A percentile compares a stretch with the other conserved stretches of the same genome.
These are phyloP conservation scores for Leccinum obscurum DNA, from an alignment of 768 basidiomycete genomes.

Conservation along the genomic window DNA sequence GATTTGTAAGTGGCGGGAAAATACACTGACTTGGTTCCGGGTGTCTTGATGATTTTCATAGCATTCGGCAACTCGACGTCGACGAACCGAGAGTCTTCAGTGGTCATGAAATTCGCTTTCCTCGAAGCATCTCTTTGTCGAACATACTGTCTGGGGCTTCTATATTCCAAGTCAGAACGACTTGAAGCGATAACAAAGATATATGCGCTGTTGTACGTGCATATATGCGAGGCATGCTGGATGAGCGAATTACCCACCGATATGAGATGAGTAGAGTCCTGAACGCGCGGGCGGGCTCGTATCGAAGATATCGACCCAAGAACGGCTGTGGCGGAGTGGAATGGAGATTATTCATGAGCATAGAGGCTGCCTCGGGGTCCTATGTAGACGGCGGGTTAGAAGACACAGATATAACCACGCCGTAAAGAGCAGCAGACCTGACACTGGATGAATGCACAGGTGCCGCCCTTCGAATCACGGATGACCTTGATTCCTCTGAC, in stretches of 20 bases:
- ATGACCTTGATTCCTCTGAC: conserved; percentile 71
- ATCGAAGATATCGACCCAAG: conserved; percentile 71
- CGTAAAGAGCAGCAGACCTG: conserved; percentile 48
- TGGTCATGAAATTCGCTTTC: conserved; percentile 14
- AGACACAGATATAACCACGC: neutral
- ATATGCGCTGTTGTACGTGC: conserved; percentile 21
- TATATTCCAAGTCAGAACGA: conserved; percentile 12
- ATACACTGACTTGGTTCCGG: conserved; percentile 49
- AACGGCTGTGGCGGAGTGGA: conserved; percentile 58
- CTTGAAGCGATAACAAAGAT: conserved; percentile 9
- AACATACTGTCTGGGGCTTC: conserved; percentile 25
- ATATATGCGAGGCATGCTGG: conserved; percentile 11
- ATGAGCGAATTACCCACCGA: conserved; percentile 42
- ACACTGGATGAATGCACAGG: conserved; percentile 87
- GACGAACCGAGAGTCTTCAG: conserved; percentile 30
- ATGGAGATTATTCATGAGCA: conserved; percentile 61
- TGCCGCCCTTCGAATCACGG: conserved; percentile 72
- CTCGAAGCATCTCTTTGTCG: conserved; percentile 18
- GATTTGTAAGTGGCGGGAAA: neutral
- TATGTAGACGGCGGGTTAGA: conserved; percentile 26
- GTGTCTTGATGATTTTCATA: conserved; percentile 60
- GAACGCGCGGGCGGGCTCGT: conserved; percentile 75
- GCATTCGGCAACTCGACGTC: conserved; percentile 54
- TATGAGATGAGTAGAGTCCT: conserved; percentile 76
- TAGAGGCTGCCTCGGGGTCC: conserved; percentile 58